A percentile compares a stretch with the other conserved stretches of the same genome.
Evolutionary conservation across 2,329 filamentous ascomycete species (phyloP).

Genomic region (Penicillium sp.): DNA sequence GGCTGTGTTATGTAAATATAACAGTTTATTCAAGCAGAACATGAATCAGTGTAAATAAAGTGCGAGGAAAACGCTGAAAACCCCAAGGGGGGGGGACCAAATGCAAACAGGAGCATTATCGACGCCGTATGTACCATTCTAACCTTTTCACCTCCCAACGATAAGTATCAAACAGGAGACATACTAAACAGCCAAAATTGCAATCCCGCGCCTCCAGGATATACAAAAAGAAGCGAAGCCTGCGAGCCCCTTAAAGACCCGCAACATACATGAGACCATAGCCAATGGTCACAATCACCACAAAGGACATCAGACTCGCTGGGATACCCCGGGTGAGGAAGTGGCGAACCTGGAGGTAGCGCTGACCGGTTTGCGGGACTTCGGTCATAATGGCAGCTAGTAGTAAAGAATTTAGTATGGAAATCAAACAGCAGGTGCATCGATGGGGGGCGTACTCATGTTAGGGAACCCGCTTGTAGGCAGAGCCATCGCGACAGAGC

Average conservation of each 20-base stretch:
- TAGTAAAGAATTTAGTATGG: conserved; percentile 15
- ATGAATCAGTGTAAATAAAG: neutral
- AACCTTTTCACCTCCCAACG: neutral
- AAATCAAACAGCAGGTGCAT: conserved; percentile 9
- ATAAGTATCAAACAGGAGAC: neutral
- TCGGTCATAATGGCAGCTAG: conserved; percentile 99
- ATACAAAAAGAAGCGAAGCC: neutral
- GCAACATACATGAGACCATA: conserved; percentile 86
- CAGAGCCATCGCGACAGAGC: conserved; percentile 94
- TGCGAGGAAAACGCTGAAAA: neutral
- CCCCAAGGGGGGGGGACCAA: neutral
- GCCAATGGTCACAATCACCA: conserved; percentile 83
- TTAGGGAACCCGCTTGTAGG: conserved; percentile 97
- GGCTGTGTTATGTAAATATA: no score
- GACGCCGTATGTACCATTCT: conserved; percentile 1
- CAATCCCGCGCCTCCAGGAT: neutral
- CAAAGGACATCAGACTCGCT: conserved; percentile 77
- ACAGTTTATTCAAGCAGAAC: neutral
- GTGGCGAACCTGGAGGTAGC: conserved; percentile 89
- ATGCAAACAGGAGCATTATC: neutral
- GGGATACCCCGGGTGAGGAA: conserved; percentile 95
- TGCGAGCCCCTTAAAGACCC: conserved; percentile 55
- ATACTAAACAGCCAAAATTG: neutral
- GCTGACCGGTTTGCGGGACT: conserved; percentile 83
- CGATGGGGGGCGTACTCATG: conserved; percentile 77